phyloP scores from a whole-genome alignment of 352 stramenopile genomes.

The Phytophthora sansomeana region DNA sequence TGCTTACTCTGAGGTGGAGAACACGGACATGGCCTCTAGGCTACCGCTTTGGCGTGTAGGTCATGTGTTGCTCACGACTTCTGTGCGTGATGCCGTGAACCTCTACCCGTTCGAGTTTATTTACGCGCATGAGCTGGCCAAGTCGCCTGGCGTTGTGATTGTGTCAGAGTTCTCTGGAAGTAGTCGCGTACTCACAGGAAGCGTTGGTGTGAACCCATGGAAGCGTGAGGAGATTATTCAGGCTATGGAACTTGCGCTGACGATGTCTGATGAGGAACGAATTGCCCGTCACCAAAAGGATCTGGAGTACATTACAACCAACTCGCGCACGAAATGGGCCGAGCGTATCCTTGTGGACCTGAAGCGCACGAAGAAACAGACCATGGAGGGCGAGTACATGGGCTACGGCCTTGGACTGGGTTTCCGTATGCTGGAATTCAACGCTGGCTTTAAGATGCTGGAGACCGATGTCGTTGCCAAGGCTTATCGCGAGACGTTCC shows the following conservation, averaged over 20 bases:
- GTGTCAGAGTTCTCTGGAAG: constrained; percentile 98
- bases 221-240: constrained; percentile 92
- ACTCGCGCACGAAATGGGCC: constrained; percentile 97
- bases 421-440: constrained; percentile 97
- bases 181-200: constrained; percentile 96
- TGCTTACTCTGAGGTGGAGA: constrained; percentile 79
- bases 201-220: constrained; percentile 98
- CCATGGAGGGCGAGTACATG: constrained; percentile 93
- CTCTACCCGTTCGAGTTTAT: constrained; percentile 90
- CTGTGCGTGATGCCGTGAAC: constrained; percentile 84
- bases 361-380: constrained; percentile 93
- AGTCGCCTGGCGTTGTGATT: constrained; percentile 92
- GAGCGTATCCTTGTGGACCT: constrained; percentile 97
- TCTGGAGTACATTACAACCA: constrained; percentile 93
- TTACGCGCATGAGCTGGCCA: constrained; percentile 79
- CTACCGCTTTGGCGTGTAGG: constrained; percentile 78
- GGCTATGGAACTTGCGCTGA: constrained; percentile 69
- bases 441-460: constrained; percentile 95
- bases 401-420: constrained; percentile 95
- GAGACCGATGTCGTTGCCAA: constrained; percentile 92
- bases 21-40: constrained; percentile 80
- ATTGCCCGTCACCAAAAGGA: constrained; percentile 82
- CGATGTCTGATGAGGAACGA: constrained; percentile 77
- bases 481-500: constrained; percentile 87
- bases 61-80: constrained; percentile 79